These are phyloP conservation scores for Populus hybrid DNA, from an alignment of 441 rosid genomes.

Conservation along the genomic window DNA sequence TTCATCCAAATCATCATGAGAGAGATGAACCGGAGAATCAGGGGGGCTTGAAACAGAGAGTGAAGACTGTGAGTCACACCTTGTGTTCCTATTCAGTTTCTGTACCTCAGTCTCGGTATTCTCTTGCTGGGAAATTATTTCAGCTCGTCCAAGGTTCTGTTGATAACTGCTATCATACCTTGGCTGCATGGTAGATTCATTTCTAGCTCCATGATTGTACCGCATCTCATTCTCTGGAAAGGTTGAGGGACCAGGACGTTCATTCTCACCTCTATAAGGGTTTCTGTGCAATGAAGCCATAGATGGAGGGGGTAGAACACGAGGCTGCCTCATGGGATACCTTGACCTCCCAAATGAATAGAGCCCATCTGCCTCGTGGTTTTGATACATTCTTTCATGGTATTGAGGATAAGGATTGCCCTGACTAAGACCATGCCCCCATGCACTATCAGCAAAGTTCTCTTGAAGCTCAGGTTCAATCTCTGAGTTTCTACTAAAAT, in stretches of 20 bases:
- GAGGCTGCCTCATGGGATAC: constrained; percentile 86
- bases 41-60: constrained; percentile 93
- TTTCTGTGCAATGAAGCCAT: constrained; percentile 57
- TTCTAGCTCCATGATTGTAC: constrained; percentile 41
- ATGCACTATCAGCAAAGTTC: constrained; percentile 58
- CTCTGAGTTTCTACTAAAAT: constrained; percentile 51
- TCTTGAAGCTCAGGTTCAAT: constrained; percentile 70
- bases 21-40: constrained; percentile 82
- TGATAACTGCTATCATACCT: constrained; percentile 47
- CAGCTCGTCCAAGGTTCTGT: constrained; percentile 40
- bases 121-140: constrained; percentile 30
- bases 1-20: constrained; percentile 96
- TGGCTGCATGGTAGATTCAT: constrained; percentile 44
- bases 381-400: constrained; percentile 57
- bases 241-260: constrained; percentile 54
- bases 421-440: constrained; percentile 60
- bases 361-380: constrained; percentile 64
- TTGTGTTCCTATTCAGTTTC: constrained; percentile 46
- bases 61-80: constrained; percentile 94
- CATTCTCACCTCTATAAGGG: constrained; percentile 49
- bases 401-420: constrained; percentile 53
- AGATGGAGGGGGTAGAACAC: constrained; percentile 87
- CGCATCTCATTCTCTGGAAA: constrained; percentile 44
- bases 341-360: constrained; percentile 77
- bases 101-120: constrained; percentile 37